A percentile compares a stretch with the other conserved stretches of the same genome.
Evolutionary conservation across 345 rosid species (phyloP).

Genomic region (Bruguiera parviflora): DNA sequence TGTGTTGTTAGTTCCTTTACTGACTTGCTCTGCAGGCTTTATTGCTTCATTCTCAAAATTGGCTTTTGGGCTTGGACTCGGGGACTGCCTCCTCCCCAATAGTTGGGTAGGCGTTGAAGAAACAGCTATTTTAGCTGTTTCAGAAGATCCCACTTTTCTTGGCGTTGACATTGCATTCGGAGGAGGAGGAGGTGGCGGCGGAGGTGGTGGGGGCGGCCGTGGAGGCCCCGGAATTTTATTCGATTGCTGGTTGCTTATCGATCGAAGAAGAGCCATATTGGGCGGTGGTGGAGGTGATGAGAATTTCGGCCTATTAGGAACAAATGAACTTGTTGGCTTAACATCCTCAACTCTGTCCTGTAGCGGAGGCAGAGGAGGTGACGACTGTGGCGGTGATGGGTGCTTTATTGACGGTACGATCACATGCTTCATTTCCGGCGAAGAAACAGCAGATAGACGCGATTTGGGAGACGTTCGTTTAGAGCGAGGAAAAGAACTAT

Average conservation of each 20-base stretch:
- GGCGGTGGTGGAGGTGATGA: conserved; percentile 86
- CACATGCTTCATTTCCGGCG: conserved; percentile 91
- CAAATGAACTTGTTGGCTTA: conserved; percentile 21
- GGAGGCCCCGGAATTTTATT: conserved; percentile 32
- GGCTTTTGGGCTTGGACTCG: conserved; percentile 45
- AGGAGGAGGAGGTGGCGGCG: conserved; percentile 51
- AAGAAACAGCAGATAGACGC: conserved; percentile 43
- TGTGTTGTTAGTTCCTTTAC: conserved; percentile 32
- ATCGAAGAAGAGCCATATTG: conserved; percentile 70
- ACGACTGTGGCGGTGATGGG: conserved; percentile 25
- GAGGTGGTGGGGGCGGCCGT: conserved; percentile 50
- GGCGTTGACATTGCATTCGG: conserved; percentile 27
- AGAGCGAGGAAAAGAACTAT: conserved; percentile 55
- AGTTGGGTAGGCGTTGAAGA: conserved; percentile 29
- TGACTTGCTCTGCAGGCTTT: conserved; percentile 37
- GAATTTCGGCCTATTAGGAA: conserved; percentile 57
- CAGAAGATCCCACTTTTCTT: conserved; percentile 33
- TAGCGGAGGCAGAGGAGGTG: conserved; percentile 22
- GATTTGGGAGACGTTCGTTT: conserved; percentile 84
- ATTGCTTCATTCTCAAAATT: conserved; percentile 19
- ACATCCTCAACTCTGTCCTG: conserved; percentile 17
- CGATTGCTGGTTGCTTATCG: conserved; percentile 42
- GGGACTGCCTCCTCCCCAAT: conserved; percentile 30
- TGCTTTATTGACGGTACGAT: conserved; percentile 76
- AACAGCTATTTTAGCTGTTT: conserved; percentile 22